Evolutionary conservation across 2,329 filamentous ascomycete species (phyloP).

Genomic region (Passalora sequoiae): DNA sequence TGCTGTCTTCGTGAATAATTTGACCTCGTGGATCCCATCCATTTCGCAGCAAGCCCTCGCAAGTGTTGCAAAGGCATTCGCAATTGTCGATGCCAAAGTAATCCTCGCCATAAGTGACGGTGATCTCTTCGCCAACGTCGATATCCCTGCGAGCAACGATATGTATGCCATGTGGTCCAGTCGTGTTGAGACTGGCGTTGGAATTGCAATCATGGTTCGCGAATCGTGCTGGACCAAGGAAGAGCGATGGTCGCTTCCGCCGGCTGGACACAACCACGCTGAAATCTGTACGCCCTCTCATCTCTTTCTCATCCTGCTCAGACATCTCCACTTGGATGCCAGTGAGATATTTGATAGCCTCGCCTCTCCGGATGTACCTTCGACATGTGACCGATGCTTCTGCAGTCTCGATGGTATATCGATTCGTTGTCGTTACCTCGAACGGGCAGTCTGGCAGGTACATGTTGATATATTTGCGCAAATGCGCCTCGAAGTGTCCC

Average conservation of each 20-base stretch:
- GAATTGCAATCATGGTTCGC: slow-evolving; percentile 96
- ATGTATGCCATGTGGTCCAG: slow-evolving; percentile 79
- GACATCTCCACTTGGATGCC: slow-evolving; percentile 92
- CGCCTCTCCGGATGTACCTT: slow-evolving; percentile 70
- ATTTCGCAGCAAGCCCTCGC: slow-evolving; percentile 69
- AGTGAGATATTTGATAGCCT: slow-evolving; percentile 82
- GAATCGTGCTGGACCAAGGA: slow-evolving; percentile 91
- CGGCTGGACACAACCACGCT: slow-evolving; percentile 93
- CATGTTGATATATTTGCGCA: slow-evolving; percentile 86
- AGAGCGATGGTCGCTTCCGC: slow-evolving; percentile 83
- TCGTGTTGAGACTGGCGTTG: slow-evolving; percentile 81
- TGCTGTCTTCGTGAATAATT: slow-evolving; percentile 30
- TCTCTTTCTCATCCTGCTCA: slow-evolving; percentile 77
- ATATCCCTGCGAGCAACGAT: slow-evolving; percentile 82
- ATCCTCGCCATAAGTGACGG: slow-evolving; percentile 88
- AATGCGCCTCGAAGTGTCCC: slow-evolving; percentile 77
- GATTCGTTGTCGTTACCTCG: slow-evolving; percentile 88
- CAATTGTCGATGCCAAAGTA: slow-evolving; percentile 95
- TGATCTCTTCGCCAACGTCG: slow-evolving; percentile 85
- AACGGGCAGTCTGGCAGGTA: slow-evolving; percentile 92
- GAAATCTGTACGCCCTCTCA: slow-evolving; percentile 87
- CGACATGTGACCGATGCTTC: slow-evolving; percentile 85
- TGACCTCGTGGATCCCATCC: slow-evolving; percentile 63
- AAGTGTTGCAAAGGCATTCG: slow-evolving; percentile 87
- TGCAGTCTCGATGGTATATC: slow-evolving; percentile 85